phyloP scores from a whole-genome alignment of 2,329 filamentous ascomycete genomes.

The Colletotrichum somersetense region DNA sequence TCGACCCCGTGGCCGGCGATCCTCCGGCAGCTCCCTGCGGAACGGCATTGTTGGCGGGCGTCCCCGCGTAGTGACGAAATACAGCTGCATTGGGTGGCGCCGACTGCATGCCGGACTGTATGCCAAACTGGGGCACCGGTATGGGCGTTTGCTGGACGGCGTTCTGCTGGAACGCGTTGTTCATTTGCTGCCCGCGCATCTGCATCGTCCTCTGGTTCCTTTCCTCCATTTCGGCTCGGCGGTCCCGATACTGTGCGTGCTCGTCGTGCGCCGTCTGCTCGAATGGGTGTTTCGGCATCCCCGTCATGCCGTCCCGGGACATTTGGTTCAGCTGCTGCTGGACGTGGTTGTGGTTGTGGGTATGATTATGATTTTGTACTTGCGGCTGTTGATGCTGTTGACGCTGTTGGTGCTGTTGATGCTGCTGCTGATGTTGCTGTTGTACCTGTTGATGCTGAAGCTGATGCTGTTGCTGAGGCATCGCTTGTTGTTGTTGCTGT shows the following conservation, averaged over 20 bases:
- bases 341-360: slow-evolving; percentile 25
- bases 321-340: slow-evolving; percentile 40
- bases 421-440: slow-evolving; percentile 41
- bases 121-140: slow-evolving; percentile 42
- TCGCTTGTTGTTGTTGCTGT: slow-evolving; percentile 43
- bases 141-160: slow-evolving; percentile 42
- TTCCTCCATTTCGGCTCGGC: slow-evolving; percentile 30
- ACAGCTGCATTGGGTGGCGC: slow-evolving; percentile 23
- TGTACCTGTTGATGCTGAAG: slow-evolving; percentile 38
- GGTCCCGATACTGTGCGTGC: slow-evolving; percentile 41
- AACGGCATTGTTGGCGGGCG: slow-evolving; percentile 27
- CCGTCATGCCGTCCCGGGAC: slow-evolving; percentile 38
- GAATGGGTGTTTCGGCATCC: slow-evolving; percentile 39
- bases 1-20: slow-evolving; percentile 26
- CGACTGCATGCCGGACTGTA: slow-evolving; percentile 41
- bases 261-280: slow-evolving; percentile 41
- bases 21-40: slow-evolving; percentile 22
- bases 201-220: slow-evolving; percentile 35
- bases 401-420: slow-evolving; percentile 42
- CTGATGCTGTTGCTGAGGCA: slow-evolving; percentile 44
- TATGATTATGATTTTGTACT: slow-evolving; percentile 28
- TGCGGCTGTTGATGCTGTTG: slow-evolving; percentile 31
- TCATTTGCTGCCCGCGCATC: slow-evolving; percentile 40
- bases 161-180: slow-evolving; percentile 36
- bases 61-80: slow-evolving; percentile 40